These are phyloP conservation scores for Aspergillus thermomutatus DNA, from an alignment of 2,329 filamentous ascomycete genomes.

Conservation along the genomic window DNA sequence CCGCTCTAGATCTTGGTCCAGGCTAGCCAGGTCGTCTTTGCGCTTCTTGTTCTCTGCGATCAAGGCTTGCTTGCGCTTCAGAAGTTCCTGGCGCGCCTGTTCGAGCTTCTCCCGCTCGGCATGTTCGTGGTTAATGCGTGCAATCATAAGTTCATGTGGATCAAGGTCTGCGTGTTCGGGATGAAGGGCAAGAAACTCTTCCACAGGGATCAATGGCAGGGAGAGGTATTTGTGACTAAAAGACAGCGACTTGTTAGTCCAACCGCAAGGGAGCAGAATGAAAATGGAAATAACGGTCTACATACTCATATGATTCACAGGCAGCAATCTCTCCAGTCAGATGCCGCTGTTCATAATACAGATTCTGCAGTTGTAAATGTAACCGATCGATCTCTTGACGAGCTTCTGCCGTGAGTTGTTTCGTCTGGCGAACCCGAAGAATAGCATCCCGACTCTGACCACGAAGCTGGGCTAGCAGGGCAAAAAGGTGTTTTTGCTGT, in stretches of 20 bases:
- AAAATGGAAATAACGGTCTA: conserved; percentile 20
- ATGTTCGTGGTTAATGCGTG: conserved; percentile 87
- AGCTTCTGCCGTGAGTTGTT: conserved; percentile 78
- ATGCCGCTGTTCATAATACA: conserved; percentile 94
- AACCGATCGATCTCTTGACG: conserved; percentile 87
- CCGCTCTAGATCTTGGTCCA: conserved; percentile 89
- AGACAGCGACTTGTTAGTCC: conserved; percentile 5
- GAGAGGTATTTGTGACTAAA: conserved; percentile 73
- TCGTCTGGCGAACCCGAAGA: conserved; percentile 78
- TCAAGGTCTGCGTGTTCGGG: conserved; percentile 70
- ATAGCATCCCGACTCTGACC: conserved; percentile 79
- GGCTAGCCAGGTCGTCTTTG: conserved; percentile 85
- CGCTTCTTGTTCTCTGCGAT: conserved; percentile 82
- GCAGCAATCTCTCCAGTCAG: conserved; percentile 84
- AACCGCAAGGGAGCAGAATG: background rate
- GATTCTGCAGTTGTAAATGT: conserved; percentile 88
- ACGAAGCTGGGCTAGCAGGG: conserved; percentile 75
- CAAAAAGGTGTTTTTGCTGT: conserved; percentile 75
- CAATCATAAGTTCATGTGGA: conserved; percentile 81
- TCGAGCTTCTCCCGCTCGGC: conserved; percentile 80
- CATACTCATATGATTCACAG: conserved; percentile 88
- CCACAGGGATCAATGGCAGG: conserved; percentile 76
- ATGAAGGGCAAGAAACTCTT: conserved; percentile 74
- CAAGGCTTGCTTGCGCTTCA: conserved; percentile 68
- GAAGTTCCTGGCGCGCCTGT: conserved; percentile 72